Percentiles rank a stretch among this genome's conserved stretches.
phyloP scores from a whole-genome alignment of 176 grass and related monocot species.

The Phragmites australis region DNA sequence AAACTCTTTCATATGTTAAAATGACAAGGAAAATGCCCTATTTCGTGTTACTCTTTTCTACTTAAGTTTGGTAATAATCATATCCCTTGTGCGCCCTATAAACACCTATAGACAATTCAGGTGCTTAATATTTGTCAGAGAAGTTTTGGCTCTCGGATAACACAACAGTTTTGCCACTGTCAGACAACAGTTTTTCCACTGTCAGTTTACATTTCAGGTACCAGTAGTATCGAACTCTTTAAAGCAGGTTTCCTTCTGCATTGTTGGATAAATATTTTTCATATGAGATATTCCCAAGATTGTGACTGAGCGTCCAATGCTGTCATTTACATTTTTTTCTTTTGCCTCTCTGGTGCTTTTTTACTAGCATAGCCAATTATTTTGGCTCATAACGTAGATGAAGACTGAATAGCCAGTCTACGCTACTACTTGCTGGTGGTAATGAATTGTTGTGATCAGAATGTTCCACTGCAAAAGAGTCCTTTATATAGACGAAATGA shows the following conservation, averaged over 20 bases:
- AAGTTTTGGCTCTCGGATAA: slow-evolving; percentile 36
- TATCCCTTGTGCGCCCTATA: neutral
- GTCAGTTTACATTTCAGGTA: slow-evolving; percentile 20
- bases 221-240: neutral
- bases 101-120: slow-evolving; percentile 25
- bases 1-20: slow-evolving; percentile 79
- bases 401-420: neutral
- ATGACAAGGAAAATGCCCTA: slow-evolving; percentile 47
- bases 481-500: neutral
- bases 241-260: neutral
- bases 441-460: neutral
- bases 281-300: slow-evolving; percentile 35
- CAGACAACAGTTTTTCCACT: neutral
- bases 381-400: neutral
- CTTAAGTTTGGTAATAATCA: slow-evolving; percentile 38
- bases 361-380: neutral
- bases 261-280: slow-evolving; percentile 17
- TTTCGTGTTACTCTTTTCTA: slow-evolving; percentile 28
- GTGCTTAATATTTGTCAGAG: slow-evolving; percentile 42
- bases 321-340: neutral
- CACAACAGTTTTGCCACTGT: neutral
- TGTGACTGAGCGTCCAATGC: neutral
- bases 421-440: neutral
- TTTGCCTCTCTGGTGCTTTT: slow-evolving; percentile 5
- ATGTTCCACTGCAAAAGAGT: neutral